A percentile compares a stretch with the other conserved stretches of the same genome.
These are phyloP conservation scores for Puccinia brachypodii DNA, from an alignment of 1,284 basidiomycete genomes.

Conservation along the genomic window DNA sequence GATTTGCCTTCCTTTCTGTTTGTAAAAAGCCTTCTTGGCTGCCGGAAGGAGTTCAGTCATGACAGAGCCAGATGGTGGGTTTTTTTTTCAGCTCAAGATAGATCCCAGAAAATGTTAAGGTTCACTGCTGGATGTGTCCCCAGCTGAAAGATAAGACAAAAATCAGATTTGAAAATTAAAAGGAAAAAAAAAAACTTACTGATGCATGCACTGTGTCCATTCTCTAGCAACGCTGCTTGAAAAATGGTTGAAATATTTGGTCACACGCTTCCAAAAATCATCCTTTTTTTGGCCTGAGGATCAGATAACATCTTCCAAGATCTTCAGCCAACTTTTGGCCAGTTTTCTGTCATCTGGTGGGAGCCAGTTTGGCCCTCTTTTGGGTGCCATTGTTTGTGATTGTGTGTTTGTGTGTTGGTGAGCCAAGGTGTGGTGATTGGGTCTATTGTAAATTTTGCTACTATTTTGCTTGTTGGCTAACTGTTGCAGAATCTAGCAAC, in stretches of 20 bases:
- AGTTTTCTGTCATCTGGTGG: no score
- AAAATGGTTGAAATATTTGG: background rate
- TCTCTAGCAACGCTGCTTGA: background rate
- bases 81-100: background rate
- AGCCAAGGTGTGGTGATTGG: no score
- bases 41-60: background rate
- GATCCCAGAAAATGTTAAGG: background rate
- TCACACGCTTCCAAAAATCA: background rate
- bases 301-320: background rate
- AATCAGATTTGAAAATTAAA: no score
- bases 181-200: background rate
- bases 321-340: background rate
- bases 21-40: background rate
- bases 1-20: background rate
- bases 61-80: slow-evolving; percentile 1
- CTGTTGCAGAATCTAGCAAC: no score
- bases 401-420: no score
- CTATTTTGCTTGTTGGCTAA: no score
- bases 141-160: no score
- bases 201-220: background rate
- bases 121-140: no score
- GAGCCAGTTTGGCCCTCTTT: no score
- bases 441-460: no score
- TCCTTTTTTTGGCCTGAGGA: background rate
- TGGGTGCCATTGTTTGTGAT: no score